A percentile compares a stretch with the other conserved stretches of the same genome.
Evolutionary conservation across 225 moss, liverwort and hornwort genomes (phyloP).

Genomic region (Physcomitrellopsis africana): DNA sequence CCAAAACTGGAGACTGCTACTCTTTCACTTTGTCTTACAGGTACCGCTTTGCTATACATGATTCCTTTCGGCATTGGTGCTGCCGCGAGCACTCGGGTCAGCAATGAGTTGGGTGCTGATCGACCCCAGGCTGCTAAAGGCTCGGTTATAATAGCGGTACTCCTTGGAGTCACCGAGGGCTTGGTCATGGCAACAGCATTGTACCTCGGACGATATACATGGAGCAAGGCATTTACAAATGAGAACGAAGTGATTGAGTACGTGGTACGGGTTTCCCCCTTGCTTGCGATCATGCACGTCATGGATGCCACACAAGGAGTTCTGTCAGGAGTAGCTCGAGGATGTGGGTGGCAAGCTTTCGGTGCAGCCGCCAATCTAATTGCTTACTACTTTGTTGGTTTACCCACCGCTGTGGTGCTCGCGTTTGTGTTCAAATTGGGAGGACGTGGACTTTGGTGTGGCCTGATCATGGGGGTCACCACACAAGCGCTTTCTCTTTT

Average conservation of each 20-base stretch:
- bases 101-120: constrained; percentile 61
- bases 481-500: constrained; percentile 46
- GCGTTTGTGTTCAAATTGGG: constrained; percentile 39
- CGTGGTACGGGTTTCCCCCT: constrained; percentile 38
- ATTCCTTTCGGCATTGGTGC: constrained; percentile 44
- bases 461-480: constrained; percentile 39
- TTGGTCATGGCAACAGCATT: constrained; percentile 8
- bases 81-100: constrained; percentile 47
- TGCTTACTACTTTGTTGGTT: constrained; percentile 46
- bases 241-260: constrained; percentile 39
- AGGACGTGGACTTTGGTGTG: constrained; percentile 51
- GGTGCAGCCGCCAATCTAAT: constrained; percentile 48
- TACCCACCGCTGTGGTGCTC: constrained; percentile 41
- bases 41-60: constrained; percentile 40
- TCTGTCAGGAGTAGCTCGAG: constrained; percentile 34
- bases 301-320: constrained; percentile 44
- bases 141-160: constrained; percentile 29
- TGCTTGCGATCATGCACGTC: constrained; percentile 29
- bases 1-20: constrained; percentile 55
- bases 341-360: constrained; percentile 29
- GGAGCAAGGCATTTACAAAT: constrained; percentile 41
- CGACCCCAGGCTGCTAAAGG: constrained; percentile 35
- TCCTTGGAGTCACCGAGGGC: constrained; percentile 40
- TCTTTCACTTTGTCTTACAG: constrained; percentile 46
- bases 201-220: constrained; percentile 31